Evolutionary conservation across 768 basidiomycete species (phyloP), one percentile per base, ranked within the genome.

Genomic region (Arthromyces matolae): DNA sequence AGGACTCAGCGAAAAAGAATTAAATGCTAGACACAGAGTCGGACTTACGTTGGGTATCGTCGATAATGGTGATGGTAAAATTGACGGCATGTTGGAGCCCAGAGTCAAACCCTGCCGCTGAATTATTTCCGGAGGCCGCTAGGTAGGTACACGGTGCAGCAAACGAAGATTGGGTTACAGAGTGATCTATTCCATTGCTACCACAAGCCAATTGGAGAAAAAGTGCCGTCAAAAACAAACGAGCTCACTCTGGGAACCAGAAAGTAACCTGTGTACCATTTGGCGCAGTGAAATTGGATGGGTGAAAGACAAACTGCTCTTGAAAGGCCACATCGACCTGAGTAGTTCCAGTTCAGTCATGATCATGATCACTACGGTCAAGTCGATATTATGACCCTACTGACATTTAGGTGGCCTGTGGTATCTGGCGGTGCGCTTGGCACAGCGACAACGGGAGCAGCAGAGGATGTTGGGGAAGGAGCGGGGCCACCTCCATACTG

Each of bases 111-210:
- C 79, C 79, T 10, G 65, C 66, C n/a, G n/a, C n/a, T 8, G 66
- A 46, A 32, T 56, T 64, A 51, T 62, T 71, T 23, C 57, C 45
- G 25, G 65, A 58, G 8, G 74, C 71, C 1, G 62, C 61, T 31
- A 83, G 71, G 45, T 70, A 70, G 8, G 69, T 72, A 66, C 81
- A 83, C 19, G 81, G 81, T 18, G 55, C 55, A 13, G 60, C 66
- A 56, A 83, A 82, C 12, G 75, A 71, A 8, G 79, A 80, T 57
- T 81, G 78, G 9, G 80, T 79, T 28, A 83, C 73, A 14, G 74
- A 78, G 57, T 83, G 80, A 23, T 62, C 61, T 62, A 65, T 8
- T 49, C 60, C 61, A 63, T 60, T 16, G 65, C 73, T 59, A 68
- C n/a, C 58, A n/a, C 62, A 64, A 57, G 63, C 62, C 19, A 16